Evolutionary conservation across 2,329 filamentous ascomycete species (phyloP), one percentile per base, ranked within the genome.

Genomic region (Boeremia lycopersici): DNA sequence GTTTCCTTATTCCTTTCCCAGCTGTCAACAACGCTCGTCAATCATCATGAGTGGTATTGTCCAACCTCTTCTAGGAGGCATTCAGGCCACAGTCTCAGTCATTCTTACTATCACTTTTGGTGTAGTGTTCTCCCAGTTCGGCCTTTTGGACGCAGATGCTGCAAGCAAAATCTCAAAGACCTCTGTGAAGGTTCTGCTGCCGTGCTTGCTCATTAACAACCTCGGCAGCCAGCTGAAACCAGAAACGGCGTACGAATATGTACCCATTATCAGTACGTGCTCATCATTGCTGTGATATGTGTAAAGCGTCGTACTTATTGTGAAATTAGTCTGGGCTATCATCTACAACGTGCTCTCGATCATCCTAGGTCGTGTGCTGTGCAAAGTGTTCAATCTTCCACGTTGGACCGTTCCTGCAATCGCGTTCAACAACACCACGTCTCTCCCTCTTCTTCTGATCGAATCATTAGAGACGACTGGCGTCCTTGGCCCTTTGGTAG

Each of bases 361-460:
- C 54, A 64, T 71, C 5, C 59, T 84, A 4, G 81, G 80, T n/a
- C 69, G 74, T 30, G 38, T 72, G 6, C 67, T 79, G 4, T 79
- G 78, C 3, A 74, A 73, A 23, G 49, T 78, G 13, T 78, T 84
- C 58, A 77, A 77, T 19, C 74, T 84, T 4, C 83, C 82, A 1
- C 68, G 73, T 15, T 85, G 82, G 82, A 78, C 81, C 1, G 80
- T 81, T 3, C 81, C 81, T 3, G 80, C 82, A 1, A 76, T 84
- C 33, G 75, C 79, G 34, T 84, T 85, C 73, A 85, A 85, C 68
- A 85, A 85, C 64, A 85, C 82, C 0, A 84, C 81, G 0, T 80
- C 78, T 12, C 74, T 84, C 1, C 81, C 81, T 1, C 73, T 84
- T 10, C 71, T 84, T 4, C 74, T 84, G 1, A 74, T 84, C 3